Conservation (phyloP, 164 flowering plant species). For the Platanus orientalis region DNA sequence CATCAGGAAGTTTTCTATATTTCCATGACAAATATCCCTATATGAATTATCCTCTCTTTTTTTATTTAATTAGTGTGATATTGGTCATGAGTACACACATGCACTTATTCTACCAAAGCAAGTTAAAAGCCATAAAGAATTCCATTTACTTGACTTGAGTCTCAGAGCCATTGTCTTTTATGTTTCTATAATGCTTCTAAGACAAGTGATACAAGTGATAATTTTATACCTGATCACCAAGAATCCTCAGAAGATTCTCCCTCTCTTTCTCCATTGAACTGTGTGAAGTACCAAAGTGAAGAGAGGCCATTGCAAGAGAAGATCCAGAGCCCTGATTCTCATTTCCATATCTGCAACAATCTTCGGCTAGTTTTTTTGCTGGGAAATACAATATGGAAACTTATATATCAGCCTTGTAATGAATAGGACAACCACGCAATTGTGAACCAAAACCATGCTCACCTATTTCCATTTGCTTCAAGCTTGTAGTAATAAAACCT, state of each 20-base stretch:
- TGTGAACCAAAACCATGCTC: conserved; percentile 8
- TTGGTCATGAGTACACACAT: too few species aligned
- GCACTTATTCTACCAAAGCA: neutral
- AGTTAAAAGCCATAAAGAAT: neutral
- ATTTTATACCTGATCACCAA: conserved; percentile 53
- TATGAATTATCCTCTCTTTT: too few species aligned
- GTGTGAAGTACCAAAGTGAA: conserved; percentile 56
- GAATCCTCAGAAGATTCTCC: conserved; percentile 42
- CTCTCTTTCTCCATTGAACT: conserved; percentile 54
- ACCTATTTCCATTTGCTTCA: conserved; percentile 80
- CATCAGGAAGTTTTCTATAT: too few species aligned
- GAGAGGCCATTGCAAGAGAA: conserved; percentile 49
- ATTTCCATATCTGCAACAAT: conserved; percentile 62
- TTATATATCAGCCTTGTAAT: conserved; percentile 13
- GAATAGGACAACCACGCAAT: conserved; percentile 1
- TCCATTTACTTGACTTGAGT: neutral
- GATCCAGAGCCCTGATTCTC: conserved; percentile 36
- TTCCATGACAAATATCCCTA: too few species aligned
- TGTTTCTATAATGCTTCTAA: neutral
- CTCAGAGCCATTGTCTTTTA: neutral
- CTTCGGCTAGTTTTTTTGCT: conserved; percentile 65
- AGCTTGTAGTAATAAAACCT: conserved; percentile 48
- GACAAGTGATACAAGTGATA: neutral
- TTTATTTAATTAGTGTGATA: too few species aligned
- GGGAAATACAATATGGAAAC: conserved; percentile 7